These are phyloP conservation scores for Diplodia mutila DNA, from an alignment of 2,329 filamentous ascomycete species.

Conservation along the genomic window DNA sequence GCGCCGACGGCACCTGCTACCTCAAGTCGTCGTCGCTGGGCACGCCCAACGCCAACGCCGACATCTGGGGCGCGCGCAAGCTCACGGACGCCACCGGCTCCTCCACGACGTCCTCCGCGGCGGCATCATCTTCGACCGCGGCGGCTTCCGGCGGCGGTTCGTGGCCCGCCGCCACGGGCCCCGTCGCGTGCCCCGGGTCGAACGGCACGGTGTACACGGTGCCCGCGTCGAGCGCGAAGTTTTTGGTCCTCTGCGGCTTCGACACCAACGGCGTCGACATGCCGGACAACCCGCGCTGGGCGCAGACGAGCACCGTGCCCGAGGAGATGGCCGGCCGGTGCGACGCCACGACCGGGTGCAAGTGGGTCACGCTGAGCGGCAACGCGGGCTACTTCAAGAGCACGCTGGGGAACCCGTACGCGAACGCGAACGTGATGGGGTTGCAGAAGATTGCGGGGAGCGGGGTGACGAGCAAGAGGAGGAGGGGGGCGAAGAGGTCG, in stretches of 20 bases:
- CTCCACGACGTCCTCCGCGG: not conserved
- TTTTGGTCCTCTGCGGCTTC: not conserved
- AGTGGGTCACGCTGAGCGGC: not conserved
- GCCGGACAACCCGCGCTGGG: slow-evolving; percentile 11
- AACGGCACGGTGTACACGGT: slow-evolving; percentile 16
- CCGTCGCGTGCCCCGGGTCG: not conserved
- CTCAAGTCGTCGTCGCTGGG: slow-evolving; percentile 7
- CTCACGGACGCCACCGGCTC: not conserved
- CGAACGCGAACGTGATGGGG: not conserved
- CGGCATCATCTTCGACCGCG: not conserved
- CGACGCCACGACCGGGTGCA: not conserved
- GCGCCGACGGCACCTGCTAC: slow-evolving; percentile 19
- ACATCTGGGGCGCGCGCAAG: slow-evolving; percentile 21
- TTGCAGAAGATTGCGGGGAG: not conserved
- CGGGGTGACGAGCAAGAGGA: not conserved
- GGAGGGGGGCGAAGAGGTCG: not conserved
- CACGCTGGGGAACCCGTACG: not conserved
- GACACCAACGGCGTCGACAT: slow-evolving; percentile 10
- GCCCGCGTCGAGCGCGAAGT: not conserved
- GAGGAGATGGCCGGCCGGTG: slow-evolving; percentile 4
- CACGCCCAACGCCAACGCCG: not conserved
- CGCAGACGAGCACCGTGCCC: not conserved
- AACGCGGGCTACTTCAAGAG: slow-evolving; percentile 15
- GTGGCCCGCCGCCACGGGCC: not conserved
- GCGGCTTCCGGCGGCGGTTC: not conserved